These are phyloP conservation scores for Syzygium oleosum DNA, from an alignment of 345 rosid genomes.

Conservation along the genomic window DNA sequence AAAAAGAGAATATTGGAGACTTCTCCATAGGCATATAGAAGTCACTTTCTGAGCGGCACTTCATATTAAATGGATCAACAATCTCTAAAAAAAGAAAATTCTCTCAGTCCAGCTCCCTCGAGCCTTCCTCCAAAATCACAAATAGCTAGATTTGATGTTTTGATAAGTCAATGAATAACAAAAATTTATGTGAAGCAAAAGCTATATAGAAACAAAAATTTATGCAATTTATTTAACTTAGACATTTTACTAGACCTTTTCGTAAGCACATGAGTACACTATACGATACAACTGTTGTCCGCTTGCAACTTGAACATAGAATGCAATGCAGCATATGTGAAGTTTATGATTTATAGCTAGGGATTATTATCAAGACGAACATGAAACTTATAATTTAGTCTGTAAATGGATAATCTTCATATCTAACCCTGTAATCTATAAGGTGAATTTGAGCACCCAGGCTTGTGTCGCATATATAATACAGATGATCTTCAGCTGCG, in stretches of 20 bases:
- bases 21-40: not conserved
- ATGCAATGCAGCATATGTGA: not conserved
- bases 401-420: not conserved
- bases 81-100: not conserved
- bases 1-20: fast-evolving
- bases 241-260: not conserved
- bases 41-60: not conserved
- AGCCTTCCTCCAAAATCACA: not conserved
- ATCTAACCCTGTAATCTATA: not conserved
- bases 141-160: not conserved
- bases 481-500: too few relatives aligned
- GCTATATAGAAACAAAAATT: too few relatives aligned
- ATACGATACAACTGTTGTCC: not conserved
- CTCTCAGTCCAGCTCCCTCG: not conserved
- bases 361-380: not conserved
- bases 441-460: not conserved
- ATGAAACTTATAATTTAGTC: not conserved
- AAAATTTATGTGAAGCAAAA: too few relatives aligned
- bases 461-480: too few relatives aligned
- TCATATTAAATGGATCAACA: not conserved
- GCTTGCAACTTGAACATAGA: not conserved
- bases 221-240: not conserved
- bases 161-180: not conserved
- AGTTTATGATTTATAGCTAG: not conserved
- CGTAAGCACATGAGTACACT: not conserved